Conservation (phyloP, 176 grass and related monocot genomes). For the Lolium multiflorum region DNA sequence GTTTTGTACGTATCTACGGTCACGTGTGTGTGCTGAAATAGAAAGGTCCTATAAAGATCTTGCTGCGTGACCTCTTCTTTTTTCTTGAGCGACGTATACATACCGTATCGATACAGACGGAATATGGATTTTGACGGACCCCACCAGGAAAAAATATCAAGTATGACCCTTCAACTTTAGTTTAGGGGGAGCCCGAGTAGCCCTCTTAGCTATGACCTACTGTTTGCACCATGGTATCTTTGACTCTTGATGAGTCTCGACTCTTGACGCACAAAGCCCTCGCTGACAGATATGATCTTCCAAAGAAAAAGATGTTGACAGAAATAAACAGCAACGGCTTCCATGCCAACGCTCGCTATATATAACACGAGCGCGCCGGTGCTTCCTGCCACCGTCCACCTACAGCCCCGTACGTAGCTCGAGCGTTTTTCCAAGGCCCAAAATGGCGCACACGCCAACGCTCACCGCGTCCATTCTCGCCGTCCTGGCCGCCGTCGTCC, state of each 20-base stretch:
- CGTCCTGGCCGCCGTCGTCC: background rate
- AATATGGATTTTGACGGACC: too few species aligned
- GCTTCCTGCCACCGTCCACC: background rate
- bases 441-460: slow-evolving; percentile 12
- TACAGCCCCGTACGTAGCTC: background rate
- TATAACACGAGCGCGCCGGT: background rate
- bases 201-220: background rate
- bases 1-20: too few species aligned
- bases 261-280: background rate
- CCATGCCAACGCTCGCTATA: background rate
- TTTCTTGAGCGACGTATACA: too few species aligned
- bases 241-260: background rate
- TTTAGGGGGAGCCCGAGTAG: too few species aligned
- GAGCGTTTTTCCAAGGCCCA: background rate
- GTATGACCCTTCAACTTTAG: too few species aligned
- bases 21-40: too few species aligned
- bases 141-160: too few species aligned
- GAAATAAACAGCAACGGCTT: background rate
- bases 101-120: too few species aligned
- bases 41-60: too few species aligned
- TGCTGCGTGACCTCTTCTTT: too few species aligned
- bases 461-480: background rate
- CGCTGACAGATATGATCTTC: background rate
- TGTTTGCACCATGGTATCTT: background rate
- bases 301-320: background rate